Evolutionary conservation across 2,329 filamentous ascomycete species (phyloP).

Genomic region (Hymenoscyphus scutula): DNA sequence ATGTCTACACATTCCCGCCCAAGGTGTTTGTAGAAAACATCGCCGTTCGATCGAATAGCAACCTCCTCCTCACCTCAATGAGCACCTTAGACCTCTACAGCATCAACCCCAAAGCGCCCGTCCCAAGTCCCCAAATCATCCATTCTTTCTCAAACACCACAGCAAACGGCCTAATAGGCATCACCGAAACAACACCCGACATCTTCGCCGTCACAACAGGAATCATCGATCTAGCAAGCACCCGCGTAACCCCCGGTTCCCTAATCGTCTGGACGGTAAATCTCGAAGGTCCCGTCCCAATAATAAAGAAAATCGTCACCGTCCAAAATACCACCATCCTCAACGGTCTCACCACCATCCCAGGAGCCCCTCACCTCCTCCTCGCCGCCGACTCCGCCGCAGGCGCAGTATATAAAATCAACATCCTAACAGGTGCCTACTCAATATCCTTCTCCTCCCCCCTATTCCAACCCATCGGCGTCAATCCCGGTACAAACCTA

Average conservation of each 20-base stretch:
- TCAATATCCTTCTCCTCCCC: conserved; percentile 17
- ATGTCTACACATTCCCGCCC: conserved; percentile 15
- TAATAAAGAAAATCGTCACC: conserved; percentile 22
- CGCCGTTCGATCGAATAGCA: conserved; percentile 49
- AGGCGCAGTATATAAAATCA: conserved; percentile 32
- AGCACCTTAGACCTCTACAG: conserved; percentile 24
- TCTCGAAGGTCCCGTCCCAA: conserved; percentile 13
- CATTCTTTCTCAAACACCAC: conserved; percentile 33
- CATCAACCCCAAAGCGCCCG: conserved; percentile 27
- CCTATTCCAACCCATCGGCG: conserved; percentile 6
- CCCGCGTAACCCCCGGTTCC: conserved; percentile 15
- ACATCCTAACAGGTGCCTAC: conserved; percentile 26
- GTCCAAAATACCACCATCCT: conserved; percentile 23
- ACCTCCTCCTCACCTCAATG: conserved; percentile 42
- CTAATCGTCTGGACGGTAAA: conserved; percentile 25
- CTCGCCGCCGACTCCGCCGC: conserved; percentile 14
- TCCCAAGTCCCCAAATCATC: conserved; percentile 29
- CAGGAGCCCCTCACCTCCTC: too few relatives aligned
- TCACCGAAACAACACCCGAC: conserved; percentile 33
- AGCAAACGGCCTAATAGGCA: conserved; percentile 33
- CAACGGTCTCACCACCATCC: too few relatives aligned
- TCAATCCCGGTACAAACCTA: conserved; percentile 13
- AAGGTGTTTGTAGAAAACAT: conserved; percentile 24
- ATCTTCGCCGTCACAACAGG: conserved; percentile 19
- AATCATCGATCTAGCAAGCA: conserved; percentile 14